Evolutionary conservation across 2,329 filamentous ascomycete genomes (phyloP).

Genomic region (Colletotrichum caudatum): DNA sequence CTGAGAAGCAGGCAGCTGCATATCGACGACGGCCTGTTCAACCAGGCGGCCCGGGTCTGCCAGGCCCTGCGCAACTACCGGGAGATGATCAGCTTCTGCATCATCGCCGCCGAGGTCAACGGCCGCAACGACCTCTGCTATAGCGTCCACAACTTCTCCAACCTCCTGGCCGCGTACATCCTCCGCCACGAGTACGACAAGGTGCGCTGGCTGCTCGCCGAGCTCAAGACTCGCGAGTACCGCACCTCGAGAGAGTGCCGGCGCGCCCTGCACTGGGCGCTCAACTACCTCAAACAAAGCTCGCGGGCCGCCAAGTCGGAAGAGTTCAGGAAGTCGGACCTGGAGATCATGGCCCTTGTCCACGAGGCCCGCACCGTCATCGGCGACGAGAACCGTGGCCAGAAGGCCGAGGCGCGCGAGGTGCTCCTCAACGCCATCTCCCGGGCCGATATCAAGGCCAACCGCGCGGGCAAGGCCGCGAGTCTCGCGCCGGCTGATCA

Average conservation of each 20-base stretch:
- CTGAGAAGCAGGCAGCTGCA: constrained; percentile 46
- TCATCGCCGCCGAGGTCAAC: constrained; percentile 53
- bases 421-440: constrained; percentile 15
- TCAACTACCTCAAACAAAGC: constrained; percentile 33
- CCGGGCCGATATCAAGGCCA: not conserved
- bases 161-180: constrained; percentile 52
- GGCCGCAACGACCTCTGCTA: constrained; percentile 53
- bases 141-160: constrained; percentile 54
- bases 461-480: not conserved
- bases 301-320: constrained; percentile 34
- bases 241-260: constrained; percentile 26
- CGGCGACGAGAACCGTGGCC: constrained; percentile 16
- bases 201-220: constrained; percentile 48
- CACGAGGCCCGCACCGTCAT: constrained; percentile 16
- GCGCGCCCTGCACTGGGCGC: constrained; percentile 31
- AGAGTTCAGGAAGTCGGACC: constrained; percentile 30
- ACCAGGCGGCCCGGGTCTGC: constrained; percentile 51
- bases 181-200: constrained; percentile 48
- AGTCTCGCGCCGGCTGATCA: not conserved
- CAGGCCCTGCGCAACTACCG: constrained; percentile 47
- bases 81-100: constrained; percentile 51
- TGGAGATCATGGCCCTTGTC: constrained; percentile 29
- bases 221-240: constrained; percentile 33
- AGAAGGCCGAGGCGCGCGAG: constrained; percentile 20
- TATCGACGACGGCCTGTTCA: constrained; percentile 53